Evolutionary conservation across 148 eudicot species (phyloP), one percentile per base, ranked within the genome.

Genomic region (Simmondsia chinensis): DNA sequence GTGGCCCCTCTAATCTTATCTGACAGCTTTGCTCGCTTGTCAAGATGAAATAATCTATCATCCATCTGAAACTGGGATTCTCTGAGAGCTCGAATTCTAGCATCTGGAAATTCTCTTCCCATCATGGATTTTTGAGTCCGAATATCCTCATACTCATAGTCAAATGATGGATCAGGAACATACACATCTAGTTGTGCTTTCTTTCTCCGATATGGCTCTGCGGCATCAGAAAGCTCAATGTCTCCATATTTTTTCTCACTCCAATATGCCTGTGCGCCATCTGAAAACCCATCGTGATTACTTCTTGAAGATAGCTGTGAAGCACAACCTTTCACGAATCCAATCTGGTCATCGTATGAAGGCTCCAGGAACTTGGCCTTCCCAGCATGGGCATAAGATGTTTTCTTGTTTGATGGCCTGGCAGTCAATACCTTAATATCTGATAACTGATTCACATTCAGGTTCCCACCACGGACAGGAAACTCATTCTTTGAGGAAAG

Each of bases 361-460:
- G 70, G 54, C 15, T 70, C 80, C 22, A 57, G 48, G 56, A 63
- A 69, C 64, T 66, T 71, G 23, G 39, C 54, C 61, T 76, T 80
- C 19, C 56, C 69, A 9, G 77, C 60, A 54, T 57, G 49, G 46
- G 65, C 85, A 49, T 63, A 48, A 6, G 76, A 23, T 18, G 23
- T 48, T 68, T 74, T 74, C 13, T 59, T 27, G 62, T 63, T 74
- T 44, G 85, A 59, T 45, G 99, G 94, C 59, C 69, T 82, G 37
- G 99, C 56, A 33, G 89, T 85, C 48, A 86, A 64, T 27, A 86
- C 62, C 55, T 64, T 70, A 34, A 86, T 85, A 48, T 86, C 99
- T 0, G 99, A 86, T 50, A 91, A 54, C 61, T 86, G 74, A 63
- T 80, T 80, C 35, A 91, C 82, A 42, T 64, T 66, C 60, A 60